Percentiles rank a stretch among this genome's conserved stretches.
Evolutionary conservation across 2,329 filamentous ascomycete species (phyloP).

Genomic region (Penicillium sp.): DNA sequence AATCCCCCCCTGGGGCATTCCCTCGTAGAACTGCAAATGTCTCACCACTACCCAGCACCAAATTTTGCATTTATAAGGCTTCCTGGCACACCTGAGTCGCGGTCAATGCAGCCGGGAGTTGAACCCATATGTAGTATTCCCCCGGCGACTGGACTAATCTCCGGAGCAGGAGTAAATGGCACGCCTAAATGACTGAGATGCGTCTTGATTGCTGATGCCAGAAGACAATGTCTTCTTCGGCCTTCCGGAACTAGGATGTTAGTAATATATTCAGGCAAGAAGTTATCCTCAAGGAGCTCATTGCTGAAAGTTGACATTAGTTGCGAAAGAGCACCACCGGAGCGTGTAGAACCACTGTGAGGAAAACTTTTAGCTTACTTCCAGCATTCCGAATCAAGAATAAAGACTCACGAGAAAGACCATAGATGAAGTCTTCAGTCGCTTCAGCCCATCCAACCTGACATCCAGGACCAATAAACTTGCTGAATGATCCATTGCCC

Average conservation of each 20-base stretch:
- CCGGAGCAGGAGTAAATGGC: slow-evolving; percentile 7
- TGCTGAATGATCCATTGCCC: slow-evolving; percentile 83
- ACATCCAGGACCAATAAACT: slow-evolving; percentile 74
- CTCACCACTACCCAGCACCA: slow-evolving; percentile 8
- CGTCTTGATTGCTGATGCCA: slow-evolving; percentile 8
- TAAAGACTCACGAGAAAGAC: slow-evolving; percentile 50
- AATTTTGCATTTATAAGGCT: slow-evolving; percentile 6
- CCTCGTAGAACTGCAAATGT: slow-evolving; percentile 49
- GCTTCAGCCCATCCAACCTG: slow-evolving; percentile 81
- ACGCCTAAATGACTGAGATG: slow-evolving; percentile 14
- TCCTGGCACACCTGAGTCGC: slow-evolving; percentile 4
- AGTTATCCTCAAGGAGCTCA: slow-evolving; percentile 49
- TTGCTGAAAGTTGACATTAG: slow-evolving; percentile 55
- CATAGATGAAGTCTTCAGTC: slow-evolving; percentile 56
- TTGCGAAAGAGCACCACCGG: slow-evolving; percentile 57
- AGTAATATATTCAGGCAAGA: slow-evolving; percentile 52
- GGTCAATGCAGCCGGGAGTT: slow-evolving; percentile 8
- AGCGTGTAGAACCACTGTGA: slow-evolving; percentile 35
- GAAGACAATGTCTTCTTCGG: slow-evolving; percentile 1
- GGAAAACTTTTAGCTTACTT: neutral
- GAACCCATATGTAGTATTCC: slow-evolving; percentile 17
- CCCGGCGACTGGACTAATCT: slow-evolving; percentile 3
- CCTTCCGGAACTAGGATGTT: slow-evolving; percentile 37
- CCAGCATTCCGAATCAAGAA: slow-evolving; percentile 7
- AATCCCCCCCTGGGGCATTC: slow-evolving; percentile 38